These are phyloP conservation scores for Hericium coralloides DNA, from an alignment of 768 basidiomycete genomes.

Conservation along the genomic window DNA sequence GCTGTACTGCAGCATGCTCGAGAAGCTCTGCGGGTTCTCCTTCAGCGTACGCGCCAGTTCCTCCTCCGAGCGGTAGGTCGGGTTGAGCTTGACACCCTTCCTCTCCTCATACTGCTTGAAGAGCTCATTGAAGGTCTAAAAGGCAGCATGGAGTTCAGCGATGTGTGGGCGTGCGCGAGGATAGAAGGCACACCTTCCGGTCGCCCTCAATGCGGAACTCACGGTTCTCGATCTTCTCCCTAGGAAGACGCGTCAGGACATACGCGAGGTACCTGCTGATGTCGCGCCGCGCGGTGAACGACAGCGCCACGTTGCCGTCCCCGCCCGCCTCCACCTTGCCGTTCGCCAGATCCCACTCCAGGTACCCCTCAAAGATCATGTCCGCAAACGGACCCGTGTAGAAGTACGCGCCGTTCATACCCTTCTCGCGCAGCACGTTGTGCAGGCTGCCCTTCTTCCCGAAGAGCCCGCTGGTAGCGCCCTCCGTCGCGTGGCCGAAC, in stretches of 20 bases:
- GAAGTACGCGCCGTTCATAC: conserved; percentile 7
- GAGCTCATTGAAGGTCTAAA: conserved; percentile 12
- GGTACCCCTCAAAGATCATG: background rate
- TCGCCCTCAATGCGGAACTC: too few relatives aligned
- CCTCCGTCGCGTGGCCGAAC: conserved; percentile 16
- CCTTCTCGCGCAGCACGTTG: conserved; percentile 2
- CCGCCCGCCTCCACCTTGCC: conserved; percentile 11
- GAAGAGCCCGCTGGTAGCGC: conserved; percentile 2
- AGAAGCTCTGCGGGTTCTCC: conserved; percentile 7
- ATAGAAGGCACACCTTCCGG: conserved; percentile 1
- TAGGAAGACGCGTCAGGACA: too few relatives aligned
- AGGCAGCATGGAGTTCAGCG: conserved; percentile 4
- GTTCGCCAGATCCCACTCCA: conserved; percentile 4
- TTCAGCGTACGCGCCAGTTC: conserved; percentile 7
- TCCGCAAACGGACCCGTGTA: conserved; percentile 14
- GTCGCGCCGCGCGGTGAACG: conserved; percentile 12
- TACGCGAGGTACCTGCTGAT: background rate
- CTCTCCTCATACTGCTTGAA: conserved; percentile 11
- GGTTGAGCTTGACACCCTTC: conserved; percentile 13
- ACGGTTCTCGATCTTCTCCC: too few relatives aligned
- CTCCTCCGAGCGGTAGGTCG: conserved; percentile 8
- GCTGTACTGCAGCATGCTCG: background rate
- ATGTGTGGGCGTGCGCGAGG: conserved; percentile 10
- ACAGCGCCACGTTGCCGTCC: conserved; percentile 11
- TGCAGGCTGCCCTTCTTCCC: conserved; percentile 2